These are phyloP conservation scores for Lactifluus piperatus DNA, from an alignment of 768 basidiomycete species.

Conservation along the genomic window DNA sequence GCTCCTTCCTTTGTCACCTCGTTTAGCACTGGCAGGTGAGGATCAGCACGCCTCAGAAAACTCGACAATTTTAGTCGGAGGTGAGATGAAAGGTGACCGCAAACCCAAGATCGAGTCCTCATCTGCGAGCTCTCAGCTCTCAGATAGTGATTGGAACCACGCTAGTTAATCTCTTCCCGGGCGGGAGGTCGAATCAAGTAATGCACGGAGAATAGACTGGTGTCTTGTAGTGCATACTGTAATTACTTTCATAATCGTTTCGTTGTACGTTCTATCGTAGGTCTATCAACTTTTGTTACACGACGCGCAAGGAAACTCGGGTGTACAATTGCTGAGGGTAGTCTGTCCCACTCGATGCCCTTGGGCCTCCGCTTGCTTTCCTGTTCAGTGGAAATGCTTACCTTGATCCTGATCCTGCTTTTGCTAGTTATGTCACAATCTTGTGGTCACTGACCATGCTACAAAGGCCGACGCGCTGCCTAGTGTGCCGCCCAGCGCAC, in stretches of 20 bases:
- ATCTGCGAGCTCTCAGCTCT: not conserved
- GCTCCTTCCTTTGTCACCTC: not conserved
- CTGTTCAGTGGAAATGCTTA: no score
- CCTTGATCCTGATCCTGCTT: no score
- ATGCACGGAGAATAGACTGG: not conserved
- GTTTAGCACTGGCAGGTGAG: not conserved
- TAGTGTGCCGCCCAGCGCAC: no score
- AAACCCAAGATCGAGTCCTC: not conserved
- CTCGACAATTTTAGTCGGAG: not conserved
- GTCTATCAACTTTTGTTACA: not conserved
- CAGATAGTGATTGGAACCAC: not conserved
- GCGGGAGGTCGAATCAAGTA: no score
- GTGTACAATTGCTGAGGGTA: not conserved
- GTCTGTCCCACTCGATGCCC: not conserved
- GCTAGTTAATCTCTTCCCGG: not conserved
- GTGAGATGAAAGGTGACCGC: not conserved
- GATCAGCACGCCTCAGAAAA: constrained; percentile 5
- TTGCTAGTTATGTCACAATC: no score
- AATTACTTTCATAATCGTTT: not conserved
- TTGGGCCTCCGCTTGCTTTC: no score
- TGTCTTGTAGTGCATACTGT: not conserved
- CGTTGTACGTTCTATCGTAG: not conserved
- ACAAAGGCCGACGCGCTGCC: no score
- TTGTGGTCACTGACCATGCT: no score
- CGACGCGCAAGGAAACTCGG: not conserved